A percentile compares a stretch with the other conserved stretches of the same genome.
Conservation (phyloP, 2,329 filamentous ascomycete species). For the Paraphoma sp. region DNA sequence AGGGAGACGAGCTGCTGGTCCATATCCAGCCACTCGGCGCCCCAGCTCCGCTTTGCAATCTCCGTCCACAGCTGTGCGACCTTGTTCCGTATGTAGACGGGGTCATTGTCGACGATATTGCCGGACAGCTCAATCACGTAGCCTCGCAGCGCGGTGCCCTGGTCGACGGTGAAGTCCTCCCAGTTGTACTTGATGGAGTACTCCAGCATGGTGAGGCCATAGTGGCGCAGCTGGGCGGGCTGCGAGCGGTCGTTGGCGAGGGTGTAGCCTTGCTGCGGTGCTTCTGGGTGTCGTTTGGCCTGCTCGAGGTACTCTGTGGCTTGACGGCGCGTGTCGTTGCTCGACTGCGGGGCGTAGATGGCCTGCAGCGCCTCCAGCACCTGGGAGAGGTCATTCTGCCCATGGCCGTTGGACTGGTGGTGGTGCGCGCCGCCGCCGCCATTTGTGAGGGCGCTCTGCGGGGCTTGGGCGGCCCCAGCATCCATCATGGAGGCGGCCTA, state of each 20-base stretch:
- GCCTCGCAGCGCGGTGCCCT: conserved; percentile 71
- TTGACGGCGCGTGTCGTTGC: conserved; percentile 80
- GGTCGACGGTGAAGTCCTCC: conserved; percentile 72
- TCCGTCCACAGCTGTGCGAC: conserved; percentile 94
- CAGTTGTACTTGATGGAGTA: conserved; percentile 87
- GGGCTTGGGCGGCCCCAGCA: conserved; percentile 31
- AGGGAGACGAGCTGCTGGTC: conserved; percentile 80
- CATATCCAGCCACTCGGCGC: conserved; percentile 93
- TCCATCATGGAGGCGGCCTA: conserved; percentile 39
- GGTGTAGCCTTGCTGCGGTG: conserved; percentile 82
- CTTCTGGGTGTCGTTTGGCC: conserved; percentile 79
- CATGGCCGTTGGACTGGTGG: conserved; percentile 23
- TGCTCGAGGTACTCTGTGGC: conserved; percentile 86
- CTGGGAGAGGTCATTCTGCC: conserved; percentile 58
- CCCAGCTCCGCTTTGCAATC: conserved; percentile 91
- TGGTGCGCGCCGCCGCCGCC: conserved; percentile 25
- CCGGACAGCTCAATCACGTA: conserved; percentile 84
- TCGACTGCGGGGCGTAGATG: conserved; percentile 81
- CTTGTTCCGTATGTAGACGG: conserved; percentile 88
- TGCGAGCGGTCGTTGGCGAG: conserved; percentile 79
- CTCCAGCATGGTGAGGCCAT: conserved; percentile 89
- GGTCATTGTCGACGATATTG: conserved; percentile 73
- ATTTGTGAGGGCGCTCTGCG: conserved; percentile 30
- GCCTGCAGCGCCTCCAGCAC: conserved; percentile 87
- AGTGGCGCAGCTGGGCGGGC: conserved; percentile 85